Percentiles rank a stretch among this genome's conserved stretches.
These are phyloP conservation scores for Termitomyces sp. DNA, from an alignment of 768 basidiomycete genomes.

Conservation along the genomic window DNA sequence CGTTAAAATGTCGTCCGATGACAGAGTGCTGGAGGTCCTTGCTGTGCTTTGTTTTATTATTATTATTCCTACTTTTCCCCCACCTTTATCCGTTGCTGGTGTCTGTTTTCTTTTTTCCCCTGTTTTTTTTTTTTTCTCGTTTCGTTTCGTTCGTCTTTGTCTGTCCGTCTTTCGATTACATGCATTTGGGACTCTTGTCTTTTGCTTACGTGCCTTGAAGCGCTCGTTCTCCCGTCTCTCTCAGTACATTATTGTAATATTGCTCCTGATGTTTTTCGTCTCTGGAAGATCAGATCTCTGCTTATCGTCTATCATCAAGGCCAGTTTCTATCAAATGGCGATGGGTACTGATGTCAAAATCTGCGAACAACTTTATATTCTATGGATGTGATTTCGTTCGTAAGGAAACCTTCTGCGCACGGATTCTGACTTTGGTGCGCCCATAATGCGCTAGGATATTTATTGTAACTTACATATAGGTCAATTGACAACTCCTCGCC, in stretches of 20 bases:
- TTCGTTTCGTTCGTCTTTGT: not conserved
- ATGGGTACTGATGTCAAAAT: no score
- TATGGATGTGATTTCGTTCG: no score
- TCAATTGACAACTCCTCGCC: no score
- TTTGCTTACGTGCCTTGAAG: not conserved
- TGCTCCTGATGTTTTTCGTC: not conserved
- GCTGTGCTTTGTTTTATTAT: constrained; percentile 3
- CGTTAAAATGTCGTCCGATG: not conserved
- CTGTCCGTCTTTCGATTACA: not conserved
- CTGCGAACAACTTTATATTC: no score
- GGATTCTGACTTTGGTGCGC: no score
- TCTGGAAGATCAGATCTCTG: no score
- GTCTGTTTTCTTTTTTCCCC: not conserved
- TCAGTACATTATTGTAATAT: constrained; percentile 8
- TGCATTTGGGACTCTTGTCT: not conserved
- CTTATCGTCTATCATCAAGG: no score
- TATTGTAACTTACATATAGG: no score
- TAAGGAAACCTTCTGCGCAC: no score
- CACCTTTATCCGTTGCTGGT: not conserved
- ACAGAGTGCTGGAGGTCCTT: not conserved
- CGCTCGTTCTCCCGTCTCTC: not conserved
- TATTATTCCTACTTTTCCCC: not conserved
- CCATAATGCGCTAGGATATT: no score
- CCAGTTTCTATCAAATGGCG: no score
- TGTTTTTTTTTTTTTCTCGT: not conserved